Evolutionary conservation across 352 stramenopile genomes (phyloP), one percentile per base, ranked within the genome.

Genomic region (Albugo laibachii): DNA sequence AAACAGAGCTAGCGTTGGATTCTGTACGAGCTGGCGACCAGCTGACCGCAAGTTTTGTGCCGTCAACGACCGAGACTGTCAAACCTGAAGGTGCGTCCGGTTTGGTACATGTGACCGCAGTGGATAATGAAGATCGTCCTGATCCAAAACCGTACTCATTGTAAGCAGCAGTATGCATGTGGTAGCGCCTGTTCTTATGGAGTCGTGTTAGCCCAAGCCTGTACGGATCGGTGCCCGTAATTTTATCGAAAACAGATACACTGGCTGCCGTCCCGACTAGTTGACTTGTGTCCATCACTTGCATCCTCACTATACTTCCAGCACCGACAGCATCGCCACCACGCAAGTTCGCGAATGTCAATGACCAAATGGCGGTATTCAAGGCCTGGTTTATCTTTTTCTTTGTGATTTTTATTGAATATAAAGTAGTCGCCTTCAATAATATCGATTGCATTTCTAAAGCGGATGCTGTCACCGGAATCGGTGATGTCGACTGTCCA

Each of bases 271-370:
- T 69, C 11, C 85, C 89, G 5, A 54, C 70, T 0, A 96, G 58
- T 1, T 62, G 21, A 0, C 62, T 62, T 6, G 49, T 15, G 45
- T 82, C 60, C 13, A 68, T 51, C 0, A 83, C 56, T 0, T 82
- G 61, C 44, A 94, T 79, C 8, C 72, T 65, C 42, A 85, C 80
- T 27, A 92, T 83, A 54, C 97, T 92, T 13, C 84, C 81, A 1
- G 85, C 92, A 16, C 88, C 89, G 20, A 95, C 77, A 48, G 92
- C 69, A 50, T 94, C 80, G 58, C 96, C 84, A 19, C 94, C 80
- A 34, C 68, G 63, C 16, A 96, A 58, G 41, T 97, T 88, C 0
- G 88, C 93, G 47, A 97, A 96, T 13, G 86, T 96, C 5, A 97
- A 75, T 19, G 83, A 88, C 91, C 91, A 98, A 14, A 81, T 62